Conservation (phyloP, 2,329 filamentous ascomycete species). For the Periglandula ipomoeae region DNA sequence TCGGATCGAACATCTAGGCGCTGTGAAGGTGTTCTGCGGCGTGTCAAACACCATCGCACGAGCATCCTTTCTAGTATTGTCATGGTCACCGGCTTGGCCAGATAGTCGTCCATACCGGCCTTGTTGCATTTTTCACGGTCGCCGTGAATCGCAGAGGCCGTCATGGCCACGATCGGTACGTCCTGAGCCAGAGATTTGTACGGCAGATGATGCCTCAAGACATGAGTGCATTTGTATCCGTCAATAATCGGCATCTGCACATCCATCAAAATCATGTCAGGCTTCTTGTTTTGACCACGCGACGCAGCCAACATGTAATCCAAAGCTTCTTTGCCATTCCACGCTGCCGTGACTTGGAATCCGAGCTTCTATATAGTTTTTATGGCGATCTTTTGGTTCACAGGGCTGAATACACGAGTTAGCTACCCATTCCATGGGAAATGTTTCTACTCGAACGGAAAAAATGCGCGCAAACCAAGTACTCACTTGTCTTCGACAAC, state of each 20-base stretch:
- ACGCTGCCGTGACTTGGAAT: slow-evolving; percentile 61
- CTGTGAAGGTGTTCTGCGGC: slow-evolving; percentile 15
- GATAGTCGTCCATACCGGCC: slow-evolving; percentile 69
- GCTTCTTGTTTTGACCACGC: slow-evolving; percentile 41
- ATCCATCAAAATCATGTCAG: slow-evolving; percentile 72
- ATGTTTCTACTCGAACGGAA: neutral
- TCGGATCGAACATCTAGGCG: slow-evolving; percentile 27
- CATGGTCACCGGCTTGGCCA: slow-evolving; percentile 65
- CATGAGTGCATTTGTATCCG: slow-evolving; percentile 67
- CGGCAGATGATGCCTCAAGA: slow-evolving; percentile 58
- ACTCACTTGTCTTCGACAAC: slow-evolving; percentile 74
- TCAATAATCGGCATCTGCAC: slow-evolving; percentile 71
- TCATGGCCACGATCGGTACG: slow-evolving; percentile 75
- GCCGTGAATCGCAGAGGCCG: slow-evolving; percentile 67
- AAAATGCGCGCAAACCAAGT: neutral
- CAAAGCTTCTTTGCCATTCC: slow-evolving; percentile 71
- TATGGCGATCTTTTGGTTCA: slow-evolving; percentile 68
- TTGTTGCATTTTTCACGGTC: slow-evolving; percentile 65
- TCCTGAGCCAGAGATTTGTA: slow-evolving; percentile 51
- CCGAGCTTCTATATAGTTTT: slow-evolving; percentile 67
- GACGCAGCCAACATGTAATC: slow-evolving; percentile 57
- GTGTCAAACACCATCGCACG: slow-evolving; percentile 51
- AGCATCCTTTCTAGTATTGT: slow-evolving; percentile 61
- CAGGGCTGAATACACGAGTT: slow-evolving; percentile 31
- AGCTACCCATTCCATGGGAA: neutral